A percentile compares a stretch with the other conserved stretches of the same genome.
phyloP scores from a whole-genome alignment of 1,284 basidiomycete genomes.

The Fomes fomentarius region DNA sequence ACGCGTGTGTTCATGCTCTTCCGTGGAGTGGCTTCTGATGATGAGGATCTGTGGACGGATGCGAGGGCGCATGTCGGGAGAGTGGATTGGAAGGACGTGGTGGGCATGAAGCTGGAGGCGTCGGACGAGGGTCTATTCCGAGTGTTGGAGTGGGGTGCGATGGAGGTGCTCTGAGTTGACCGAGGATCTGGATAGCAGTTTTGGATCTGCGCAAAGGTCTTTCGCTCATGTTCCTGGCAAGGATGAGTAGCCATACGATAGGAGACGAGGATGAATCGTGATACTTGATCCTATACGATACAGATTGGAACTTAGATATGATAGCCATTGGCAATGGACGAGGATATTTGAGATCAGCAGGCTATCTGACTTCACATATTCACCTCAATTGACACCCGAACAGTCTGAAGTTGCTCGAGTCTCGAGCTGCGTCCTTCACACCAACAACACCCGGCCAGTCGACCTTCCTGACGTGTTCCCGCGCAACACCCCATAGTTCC shows the following conservation, averaged over 20 bases:
- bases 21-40: constrained; percentile 35
- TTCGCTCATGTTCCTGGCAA: too few species aligned
- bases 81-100: constrained; percentile 25
- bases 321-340: too few species aligned
- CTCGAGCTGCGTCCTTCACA: not conserved
- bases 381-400: too few species aligned
- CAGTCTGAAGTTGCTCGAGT: not conserved
- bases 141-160: constrained; percentile 43
- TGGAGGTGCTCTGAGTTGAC: constrained; percentile 35
- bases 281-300: too few species aligned
- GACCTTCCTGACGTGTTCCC: not conserved
- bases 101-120: constrained; percentile 30
- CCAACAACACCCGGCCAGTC: not conserved
- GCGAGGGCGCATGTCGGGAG: constrained; percentile 21
- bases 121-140: constrained; percentile 31
- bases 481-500: too few species aligned
- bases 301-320: too few species aligned
- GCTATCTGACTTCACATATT: too few species aligned
- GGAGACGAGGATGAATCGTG: too few species aligned
- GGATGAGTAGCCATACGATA: too few species aligned
- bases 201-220: too few species aligned
- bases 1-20: constrained; percentile 53
- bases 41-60: constrained; percentile 26
- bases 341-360: too few species aligned
- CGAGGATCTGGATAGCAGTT: too few species aligned